Base-by-base conservation (phyloP, 495 filamentous ascomycete genomes). In the Filosporella fistucella region DNA sequence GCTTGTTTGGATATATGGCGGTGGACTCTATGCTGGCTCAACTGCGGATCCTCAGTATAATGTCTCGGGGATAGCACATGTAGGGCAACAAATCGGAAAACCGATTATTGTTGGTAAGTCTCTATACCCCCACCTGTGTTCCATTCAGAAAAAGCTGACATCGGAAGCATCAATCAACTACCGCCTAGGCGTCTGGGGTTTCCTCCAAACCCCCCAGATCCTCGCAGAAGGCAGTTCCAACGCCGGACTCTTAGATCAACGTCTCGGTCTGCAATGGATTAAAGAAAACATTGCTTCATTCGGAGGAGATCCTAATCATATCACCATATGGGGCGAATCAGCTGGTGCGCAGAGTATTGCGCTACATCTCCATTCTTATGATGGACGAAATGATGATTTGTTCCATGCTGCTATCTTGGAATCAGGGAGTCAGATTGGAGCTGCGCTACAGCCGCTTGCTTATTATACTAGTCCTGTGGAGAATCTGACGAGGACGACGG, bases 181-280 rank as follows among this genome's bases (percentile, higher is more conserved):
- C 51, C 71, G 81, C 4, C 68, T 81, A 4, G 79, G 79, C n/a
- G 72, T 76, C 3, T 84, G 83, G 55, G 84, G 84, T 7, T 87
- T 73, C 65, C 35, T 38, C 16, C 51, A 46, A 17, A 60, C 63
- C 10, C 49, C 67, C 14, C 65, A 69, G 47, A 61, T 68, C 10
- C 30, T 57, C 0, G 50, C 52, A 14, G 67, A 54, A 10, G 78
- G 78, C 0, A 66, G 70, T 41, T 69, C 74, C 7, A 52, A 52
- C 29, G 18, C 42, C 5, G 49, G 49, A 18, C 59, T 82, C 5
- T 58, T 68, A 16, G 80, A 83, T 47, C 78, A 82, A 45, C 63
- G 77, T n/a, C 59, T 79, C 12, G 78, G 75, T 1, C 57, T 84
- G 34, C 67, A 78, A 24, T 84, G 80, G 80, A 57, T 83, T 3